Base-by-base conservation (phyloP, 164 flowering plant species). In the Amborella trichopoda region DNA sequence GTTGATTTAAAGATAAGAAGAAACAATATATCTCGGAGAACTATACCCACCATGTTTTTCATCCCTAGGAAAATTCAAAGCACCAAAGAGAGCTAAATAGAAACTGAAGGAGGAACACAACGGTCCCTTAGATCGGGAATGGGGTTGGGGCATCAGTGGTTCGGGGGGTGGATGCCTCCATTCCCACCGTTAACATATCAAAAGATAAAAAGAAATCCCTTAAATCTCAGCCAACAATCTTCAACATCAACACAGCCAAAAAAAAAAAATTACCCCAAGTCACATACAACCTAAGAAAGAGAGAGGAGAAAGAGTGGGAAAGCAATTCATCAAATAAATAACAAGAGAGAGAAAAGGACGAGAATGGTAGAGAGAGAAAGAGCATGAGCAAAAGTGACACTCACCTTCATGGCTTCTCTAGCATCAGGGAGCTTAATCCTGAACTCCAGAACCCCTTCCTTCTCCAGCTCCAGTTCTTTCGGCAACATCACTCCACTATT, bases 401-500 rank as follows among this genome's bases (percentile, higher is more conserved):
- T 59, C 39, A 82, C 84, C 46, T 50, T 63, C 54, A 74, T 11
- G 12, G 75, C 67, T 14, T 16, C 51, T 6, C 65, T 48, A 25
- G 71, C 39, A 44, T 80, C 72, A 3, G 83, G 83, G 41, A 69
- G 23, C 46, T 74, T 83, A 44, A 75, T 53, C 5, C 61, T 58
- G 28, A 80, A 69, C 56, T 73, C 63, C 27, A 56, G 42, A 45
- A 61, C 27, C 13, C 56, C 32, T 13, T 52, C 71, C 56, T 71
- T 69, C 0, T 67, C 59, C 17, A 67, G 43, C 45, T 64, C 69
- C 4, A 61, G 21, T 56, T 58, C 71, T 48, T 74, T 74, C 23
- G 85, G 63, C 38, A 71, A 53, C 64, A 66, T 52, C 64, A 67
- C 36, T 19, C 52, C 64, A 14, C 72, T 70, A 53, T 59, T 74